Base-by-base conservation (phyloP, 768 basidiomycete species). In the Boletus coccyginus region DNA sequence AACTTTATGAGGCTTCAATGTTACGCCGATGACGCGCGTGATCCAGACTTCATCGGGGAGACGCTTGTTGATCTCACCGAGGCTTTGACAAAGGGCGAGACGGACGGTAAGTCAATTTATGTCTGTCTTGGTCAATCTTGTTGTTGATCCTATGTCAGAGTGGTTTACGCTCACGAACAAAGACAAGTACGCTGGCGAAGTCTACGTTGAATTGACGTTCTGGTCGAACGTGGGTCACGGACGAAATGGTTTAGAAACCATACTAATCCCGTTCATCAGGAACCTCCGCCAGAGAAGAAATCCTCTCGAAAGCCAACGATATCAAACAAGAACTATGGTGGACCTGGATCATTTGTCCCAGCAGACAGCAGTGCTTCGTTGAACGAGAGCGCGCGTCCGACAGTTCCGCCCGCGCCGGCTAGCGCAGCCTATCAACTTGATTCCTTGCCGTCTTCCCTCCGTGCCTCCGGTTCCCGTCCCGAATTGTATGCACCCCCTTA, bases 21-120 rank as follows among this genome's bases (percentile, higher is more conserved):
- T 71, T 99, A 88, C 70, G 97, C 97, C 19, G 96, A 98, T 72
- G 97, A 98, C 68, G 79, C 90, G 48, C 85, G 91, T 53, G 97
- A 99, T 66, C 97, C 97, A 44, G 94, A 94, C 65, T 79, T 98
- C 61, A 95, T 99, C 66, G 97, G 97, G 45, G 97, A 99, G 72
- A 74, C 86, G 5, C 81, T 83, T 40, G 90, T 98, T 7, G 90
- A 96, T 72, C 80, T 98, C 39, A 89, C 87, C 5, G 90, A 92
- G 65, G 96, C 88, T 8, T 71, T 98, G 64, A 94, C 92, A 54
- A 94, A 90, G 74, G 97, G 97, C 43, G 95, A 98, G 73, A 94
- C 92, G 2, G 97, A 99, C 75, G 95, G 97, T 94, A 68, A 65
- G 90, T 70, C 7, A 38, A 17, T 7, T 21, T 12, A 49, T 50